Conservation (phyloP, 495 filamentous ascomycete species). For the Elaphomyces granulatus region DNA sequence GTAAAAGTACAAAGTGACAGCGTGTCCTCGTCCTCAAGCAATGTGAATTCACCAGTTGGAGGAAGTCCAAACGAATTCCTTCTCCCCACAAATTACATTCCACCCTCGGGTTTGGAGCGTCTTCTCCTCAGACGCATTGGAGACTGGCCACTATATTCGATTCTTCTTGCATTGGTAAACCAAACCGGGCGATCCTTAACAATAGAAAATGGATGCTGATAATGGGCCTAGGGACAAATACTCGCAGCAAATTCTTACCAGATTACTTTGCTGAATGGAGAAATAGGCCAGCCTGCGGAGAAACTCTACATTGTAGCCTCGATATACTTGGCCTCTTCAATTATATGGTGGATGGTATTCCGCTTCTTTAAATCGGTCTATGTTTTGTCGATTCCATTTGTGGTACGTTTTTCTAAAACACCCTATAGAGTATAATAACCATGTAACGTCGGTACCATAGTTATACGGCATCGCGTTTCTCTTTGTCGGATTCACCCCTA, state of each 20-base stretch:
- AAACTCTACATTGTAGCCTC: slow-evolving; percentile 49
- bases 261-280: slow-evolving; percentile 48
- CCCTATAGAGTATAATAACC: not conserved
- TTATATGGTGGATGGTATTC: slow-evolving; percentile 50
- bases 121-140: slow-evolving; percentile 18
- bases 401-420: slow-evolving; percentile 16
- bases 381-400: slow-evolving; percentile 40
- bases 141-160: slow-evolving; percentile 52
- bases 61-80: slow-evolving; percentile 23
- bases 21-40: not conserved
- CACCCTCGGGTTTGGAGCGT: slow-evolving; percentile 38
- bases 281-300: slow-evolving; percentile 41
- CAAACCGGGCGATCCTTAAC: not conserved
- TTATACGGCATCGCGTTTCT: slow-evolving; percentile 43
- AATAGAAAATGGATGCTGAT: slow-evolving; percentile 1
- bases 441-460: slow-evolving; percentile 6
- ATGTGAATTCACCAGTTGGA: not conserved
- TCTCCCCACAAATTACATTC: slow-evolving; percentile 36
- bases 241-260: slow-evolving; percentile 56
- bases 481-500: slow-evolving; percentile 32
- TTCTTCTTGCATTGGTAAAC: slow-evolving; percentile 42
- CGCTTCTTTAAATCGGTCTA: slow-evolving; percentile 41
- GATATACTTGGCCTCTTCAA: slow-evolving; percentile 45
- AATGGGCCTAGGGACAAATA: slow-evolving; percentile 35
- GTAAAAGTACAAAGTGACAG: not conserved